Base-by-base conservation (phyloP, 2,329 filamentous ascomycete genomes). In the Trichocomaceae sp. region DNA sequence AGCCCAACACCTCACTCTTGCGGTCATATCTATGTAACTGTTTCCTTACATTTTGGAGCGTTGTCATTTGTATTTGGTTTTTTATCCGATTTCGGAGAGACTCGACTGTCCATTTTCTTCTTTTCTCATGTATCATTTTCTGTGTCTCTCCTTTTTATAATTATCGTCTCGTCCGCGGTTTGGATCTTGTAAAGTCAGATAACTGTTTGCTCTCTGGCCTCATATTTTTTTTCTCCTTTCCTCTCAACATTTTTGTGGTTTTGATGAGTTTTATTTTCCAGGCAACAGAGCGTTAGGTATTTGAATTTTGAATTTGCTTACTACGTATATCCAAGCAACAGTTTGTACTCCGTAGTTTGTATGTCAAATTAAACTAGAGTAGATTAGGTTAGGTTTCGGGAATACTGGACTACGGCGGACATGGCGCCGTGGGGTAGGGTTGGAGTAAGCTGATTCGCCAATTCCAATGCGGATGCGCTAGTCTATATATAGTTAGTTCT, bases 151-250 rank as follows among this genome's bases (percentile, higher is more conserved):
- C 23, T 35, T 49, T 49, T 45, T 37, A 37, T 46, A 45, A 46
- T 53, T 10, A 31, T 47, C 35, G 42, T 47, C 72, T 91, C 62
- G 79, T 83, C 67, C 79, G 83, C 61, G 90, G 89, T 72, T 83
- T 90, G 53, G 87, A 33, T 53, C 31, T 35, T 52, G 51, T 45
- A 52, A 52, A 44, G 44, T 44, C 41, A 33, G 23, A 33, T 44
- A n/a, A 26, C 26, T 33, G 29, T 50, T 15, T 3, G n/a, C 12
- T 35, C 26, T 51, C 47, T 49, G 17, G 31, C 31, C 31, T 52
- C 22, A n/a, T n/a, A n/a, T n/a, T n/a, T n/a, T 31, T 47, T 33
- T 33, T 26, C 23, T 26, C 23, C 23, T n/a, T n/a, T n/a, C 23
- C 17, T 60, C 73, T 78, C 42, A 83, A 82, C 62, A 82, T 83